Evolutionary conservation across 371 early-diverging fungal genomes (phyloP).

Genomic region (Rhizopus stolonifer): DNA sequence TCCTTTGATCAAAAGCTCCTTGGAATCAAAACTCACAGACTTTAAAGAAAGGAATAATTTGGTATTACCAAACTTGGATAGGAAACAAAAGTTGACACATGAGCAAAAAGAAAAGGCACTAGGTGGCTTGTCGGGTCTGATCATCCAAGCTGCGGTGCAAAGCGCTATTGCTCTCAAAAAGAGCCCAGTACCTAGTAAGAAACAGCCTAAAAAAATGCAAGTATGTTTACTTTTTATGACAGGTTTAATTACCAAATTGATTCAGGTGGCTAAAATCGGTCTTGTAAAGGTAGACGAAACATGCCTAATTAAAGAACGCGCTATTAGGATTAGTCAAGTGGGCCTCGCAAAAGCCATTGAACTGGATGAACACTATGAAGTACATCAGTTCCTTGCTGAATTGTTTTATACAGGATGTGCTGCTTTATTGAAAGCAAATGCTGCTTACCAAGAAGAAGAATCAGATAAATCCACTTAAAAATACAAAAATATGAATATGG

Average conservation of each 20-base stretch:
- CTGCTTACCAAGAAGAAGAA: slow-evolving; percentile 44
- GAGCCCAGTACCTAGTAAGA: slow-evolving; percentile 54
- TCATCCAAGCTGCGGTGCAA: slow-evolving; percentile 55
- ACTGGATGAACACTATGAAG: slow-evolving; percentile 60
- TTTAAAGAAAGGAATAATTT: slow-evolving; percentile 24
- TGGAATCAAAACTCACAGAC: slow-evolving; percentile 40
- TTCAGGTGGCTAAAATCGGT: slow-evolving; percentile 23
- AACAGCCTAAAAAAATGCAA: not conserved
- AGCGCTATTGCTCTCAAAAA: slow-evolving; percentile 62
- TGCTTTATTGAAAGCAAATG: slow-evolving; percentile 50
- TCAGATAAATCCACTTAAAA: not conserved
- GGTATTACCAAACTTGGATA: slow-evolving; percentile 8
- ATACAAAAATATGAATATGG: too few species aligned
- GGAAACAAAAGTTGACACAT: slow-evolving; percentile 6
- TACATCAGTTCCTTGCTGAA: slow-evolving; percentile 57
- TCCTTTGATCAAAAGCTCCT: slow-evolving; percentile 40
- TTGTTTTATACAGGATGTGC: slow-evolving; percentile 37
- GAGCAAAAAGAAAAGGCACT: slow-evolving; percentile 13
- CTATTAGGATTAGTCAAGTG: slow-evolving; percentile 52
- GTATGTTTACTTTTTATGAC: not conserved
- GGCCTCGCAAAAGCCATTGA: slow-evolving; percentile 61
- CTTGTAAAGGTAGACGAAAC: slow-evolving; percentile 55
- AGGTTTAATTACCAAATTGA: slow-evolving; percentile 12
- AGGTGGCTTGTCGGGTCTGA: slow-evolving; percentile 35
- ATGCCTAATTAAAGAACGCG: slow-evolving; percentile 55